Conservation (phyloP, 2,329 filamentous ascomycete genomes). For the Metarhizium guizhouense region DNA sequence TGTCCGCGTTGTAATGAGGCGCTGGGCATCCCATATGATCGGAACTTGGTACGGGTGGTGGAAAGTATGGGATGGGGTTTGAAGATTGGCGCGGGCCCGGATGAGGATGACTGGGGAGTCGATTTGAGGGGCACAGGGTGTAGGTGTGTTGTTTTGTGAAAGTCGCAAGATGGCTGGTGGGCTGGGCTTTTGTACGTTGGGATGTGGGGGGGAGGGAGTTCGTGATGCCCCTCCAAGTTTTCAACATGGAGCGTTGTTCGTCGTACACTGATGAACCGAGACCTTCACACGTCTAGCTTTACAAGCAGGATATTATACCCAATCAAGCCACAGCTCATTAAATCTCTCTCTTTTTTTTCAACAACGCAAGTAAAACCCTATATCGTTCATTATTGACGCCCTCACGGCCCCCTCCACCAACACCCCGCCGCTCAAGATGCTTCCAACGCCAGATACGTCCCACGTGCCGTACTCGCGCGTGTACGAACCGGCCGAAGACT, state of each 20-base stretch:
- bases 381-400: no score
- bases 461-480: conserved; percentile 83
- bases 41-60: conserved; percentile 38
- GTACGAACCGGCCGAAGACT: conserved; percentile 95
- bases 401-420: neutral
- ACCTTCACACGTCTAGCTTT: no score
- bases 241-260: neutral
- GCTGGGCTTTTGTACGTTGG: no score
- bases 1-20: conserved; percentile 31
- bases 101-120: conserved; percentile 25
- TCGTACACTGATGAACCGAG: no score
- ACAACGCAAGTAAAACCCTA: neutral
- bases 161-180: no score
- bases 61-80: conserved; percentile 32
- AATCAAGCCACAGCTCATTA: no score
- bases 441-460: conserved; percentile 87
- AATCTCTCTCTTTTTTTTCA: neutral
- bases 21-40: conserved; percentile 33
- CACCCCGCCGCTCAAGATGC: conserved; percentile 43
- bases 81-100: conserved; percentile 39
- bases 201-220: no score
- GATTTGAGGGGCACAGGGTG: conserved; percentile 20
- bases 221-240: no score
- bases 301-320: no score
- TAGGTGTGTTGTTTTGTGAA: conserved; percentile 12